Conservation (phyloP, 2,329 filamentous ascomycete genomes). For the Cercospora sp. region DNA sequence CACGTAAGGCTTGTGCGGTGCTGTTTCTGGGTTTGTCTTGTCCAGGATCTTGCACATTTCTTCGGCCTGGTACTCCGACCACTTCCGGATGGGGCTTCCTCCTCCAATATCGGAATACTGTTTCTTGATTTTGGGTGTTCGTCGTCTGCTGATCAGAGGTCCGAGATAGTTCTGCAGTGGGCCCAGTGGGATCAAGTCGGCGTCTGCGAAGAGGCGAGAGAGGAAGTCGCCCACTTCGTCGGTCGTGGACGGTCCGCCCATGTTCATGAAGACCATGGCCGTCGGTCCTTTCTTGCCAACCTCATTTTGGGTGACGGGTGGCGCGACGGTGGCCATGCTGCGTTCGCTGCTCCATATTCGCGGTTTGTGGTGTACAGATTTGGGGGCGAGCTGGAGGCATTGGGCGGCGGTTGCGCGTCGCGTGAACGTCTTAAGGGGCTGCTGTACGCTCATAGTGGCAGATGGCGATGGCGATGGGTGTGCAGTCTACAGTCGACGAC, state of each 20-base stretch:
- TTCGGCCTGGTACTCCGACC: conserved; percentile 89
- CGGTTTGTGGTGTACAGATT: conserved; percentile 23
- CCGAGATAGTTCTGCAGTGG: conserved; percentile 88
- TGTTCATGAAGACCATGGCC: conserved; percentile 98
- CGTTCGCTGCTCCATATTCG: conserved; percentile 34
- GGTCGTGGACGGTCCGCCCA: conserved; percentile 90
- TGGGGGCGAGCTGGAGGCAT: conserved; percentile 30
- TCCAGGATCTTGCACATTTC: conserved; percentile 99
- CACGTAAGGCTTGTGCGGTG: conserved; percentile 95
- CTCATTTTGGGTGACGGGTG: conserved; percentile 77
- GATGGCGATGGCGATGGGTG: not conserved
- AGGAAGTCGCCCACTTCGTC: conserved; percentile 88
- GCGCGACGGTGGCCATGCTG: conserved; percentile 60
- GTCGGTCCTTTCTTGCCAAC: conserved; percentile 76
- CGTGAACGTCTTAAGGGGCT: conserved; percentile 34
- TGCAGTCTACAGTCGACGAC: not conserved
- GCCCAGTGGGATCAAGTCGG: conserved; percentile 91
- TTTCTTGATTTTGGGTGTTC: conserved; percentile 94
- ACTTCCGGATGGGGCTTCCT: conserved; percentile 96
- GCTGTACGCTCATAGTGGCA: conserved; percentile 32
- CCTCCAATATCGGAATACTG: conserved; percentile 95
- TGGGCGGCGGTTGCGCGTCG: conserved; percentile 34
- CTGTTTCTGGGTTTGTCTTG: conserved; percentile 84
- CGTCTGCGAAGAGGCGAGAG: conserved; percentile 90
- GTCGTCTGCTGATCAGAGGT: conserved; percentile 77